Evolutionary conservation across 148 eudicot species (phyloP).

Genomic region (Pharnaceum exiguum): DNA sequence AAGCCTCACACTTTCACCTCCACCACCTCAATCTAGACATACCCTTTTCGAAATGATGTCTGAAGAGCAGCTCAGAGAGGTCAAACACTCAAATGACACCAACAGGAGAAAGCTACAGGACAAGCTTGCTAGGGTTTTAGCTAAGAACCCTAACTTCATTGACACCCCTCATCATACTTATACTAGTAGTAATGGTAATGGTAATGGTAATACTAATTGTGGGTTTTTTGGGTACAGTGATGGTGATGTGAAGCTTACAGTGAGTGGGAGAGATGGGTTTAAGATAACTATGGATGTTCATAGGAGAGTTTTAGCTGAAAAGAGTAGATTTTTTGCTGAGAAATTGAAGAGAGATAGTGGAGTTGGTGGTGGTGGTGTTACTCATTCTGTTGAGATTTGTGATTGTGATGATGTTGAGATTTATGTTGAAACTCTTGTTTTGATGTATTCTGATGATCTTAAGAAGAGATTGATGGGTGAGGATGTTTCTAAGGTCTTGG

Average conservation of each 20-base stretch:
- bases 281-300: slow-evolving; percentile 77
- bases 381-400: slow-evolving; percentile 78
- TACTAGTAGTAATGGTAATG: too few species aligned
- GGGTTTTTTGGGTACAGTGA: slow-evolving; percentile 50
- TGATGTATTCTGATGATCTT: slow-evolving; percentile 77
- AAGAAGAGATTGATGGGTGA: slow-evolving; percentile 58
- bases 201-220: slow-evolving; percentile 10
- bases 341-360: slow-evolving; percentile 43
- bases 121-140: slow-evolving; percentile 45
- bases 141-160: slow-evolving; percentile 29
- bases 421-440: slow-evolving; percentile 69
- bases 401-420: slow-evolving; percentile 93
- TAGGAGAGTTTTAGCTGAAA: slow-evolving; percentile 43
- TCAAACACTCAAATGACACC: slow-evolving; percentile 31
- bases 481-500: slow-evolving; percentile 57
- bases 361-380: slow-evolving; percentile 32
- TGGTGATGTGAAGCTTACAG: slow-evolving; percentile 75
- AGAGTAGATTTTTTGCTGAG: slow-evolving; percentile 72
- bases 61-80: slow-evolving; percentile 53
- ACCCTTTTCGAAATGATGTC: slow-evolving; percentile 91
- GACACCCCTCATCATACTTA: too few species aligned
- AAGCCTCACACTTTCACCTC: slow-evolving; percentile 26
- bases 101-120: slow-evolving; percentile 39
- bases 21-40: slow-evolving; percentile 43
- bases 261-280: slow-evolving; percentile 57